Conservation (phyloP, 768 basidiomycete genomes). For the Serendipita sp. region DNA sequence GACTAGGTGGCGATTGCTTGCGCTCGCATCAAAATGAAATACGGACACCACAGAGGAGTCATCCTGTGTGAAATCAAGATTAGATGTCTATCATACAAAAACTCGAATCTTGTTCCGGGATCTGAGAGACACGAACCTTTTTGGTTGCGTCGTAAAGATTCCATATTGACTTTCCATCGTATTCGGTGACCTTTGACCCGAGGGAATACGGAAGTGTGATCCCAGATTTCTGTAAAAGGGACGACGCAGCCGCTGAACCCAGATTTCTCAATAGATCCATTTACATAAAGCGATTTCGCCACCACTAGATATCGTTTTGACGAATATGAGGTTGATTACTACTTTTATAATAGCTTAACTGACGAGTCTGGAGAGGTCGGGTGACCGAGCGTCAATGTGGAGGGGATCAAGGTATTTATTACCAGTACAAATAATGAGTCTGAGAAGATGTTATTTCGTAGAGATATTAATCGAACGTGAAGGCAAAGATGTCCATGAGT, state of each 20-base stretch:
- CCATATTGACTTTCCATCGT: conserved; percentile 63
- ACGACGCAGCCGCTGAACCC: conserved; percentile 74
- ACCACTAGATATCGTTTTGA: too few relatives aligned
- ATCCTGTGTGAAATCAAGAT: conserved; percentile 38
- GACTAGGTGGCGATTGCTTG: conserved; percentile 33
- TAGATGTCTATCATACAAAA: neutral
- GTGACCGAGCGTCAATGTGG: too few relatives aligned
- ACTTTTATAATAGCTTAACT: too few relatives aligned
- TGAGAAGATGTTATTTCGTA: too few relatives aligned
- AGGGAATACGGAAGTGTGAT: conserved; percentile 78
- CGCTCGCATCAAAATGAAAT: conserved; percentile 68
- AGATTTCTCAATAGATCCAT: conserved; percentile 78
- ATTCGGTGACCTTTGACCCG: conserved; percentile 50
- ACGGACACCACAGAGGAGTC: conserved; percentile 74
- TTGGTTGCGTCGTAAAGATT: conserved; percentile 76
- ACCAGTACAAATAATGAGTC: too few relatives aligned
- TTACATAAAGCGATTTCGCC: neutral
- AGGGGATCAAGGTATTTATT: too few relatives aligned
- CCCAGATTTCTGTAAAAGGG: conserved; percentile 86
- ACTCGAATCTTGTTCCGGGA: neutral
- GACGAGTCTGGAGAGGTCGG: too few relatives aligned
- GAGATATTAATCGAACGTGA: too few relatives aligned
- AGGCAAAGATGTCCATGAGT: too few relatives aligned
- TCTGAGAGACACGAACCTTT: conserved; percentile 35
- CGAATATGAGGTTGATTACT: too few relatives aligned